Evolutionary conservation across 352 stramenopile species (phyloP).

Genomic region (Phytopythium cucurbitacearum): DNA sequence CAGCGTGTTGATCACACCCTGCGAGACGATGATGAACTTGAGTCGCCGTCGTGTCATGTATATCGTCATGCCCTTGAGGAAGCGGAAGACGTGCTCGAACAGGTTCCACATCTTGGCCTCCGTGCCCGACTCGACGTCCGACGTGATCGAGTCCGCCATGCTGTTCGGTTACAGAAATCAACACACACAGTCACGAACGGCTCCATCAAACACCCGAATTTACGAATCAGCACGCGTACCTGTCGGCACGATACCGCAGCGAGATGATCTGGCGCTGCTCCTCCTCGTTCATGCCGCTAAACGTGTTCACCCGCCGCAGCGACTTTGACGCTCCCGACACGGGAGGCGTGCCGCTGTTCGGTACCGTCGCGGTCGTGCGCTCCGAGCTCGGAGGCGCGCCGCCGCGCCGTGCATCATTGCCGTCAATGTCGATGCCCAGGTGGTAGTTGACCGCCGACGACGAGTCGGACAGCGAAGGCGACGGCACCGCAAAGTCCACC

Average conservation of each 20-base stretch:
- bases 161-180: constrained; percentile 13
- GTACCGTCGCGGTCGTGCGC: constrained; percentile 3
- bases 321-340: constrained; percentile 19
- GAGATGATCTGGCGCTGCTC: constrained; percentile 87
- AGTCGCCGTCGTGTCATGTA: constrained; percentile 75
- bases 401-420: constrained; percentile 3
- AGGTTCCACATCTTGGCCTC: constrained; percentile 76
- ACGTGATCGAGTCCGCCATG: constrained; percentile 79
- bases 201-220: background rate
- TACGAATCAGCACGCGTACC: constrained; percentile 8
- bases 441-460: constrained; percentile 39
- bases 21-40: constrained; percentile 87
- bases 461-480: constrained; percentile 39
- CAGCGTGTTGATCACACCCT: constrained; percentile 75
- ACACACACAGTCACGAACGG: background rate
- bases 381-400: background rate
- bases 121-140: constrained; percentile 44
- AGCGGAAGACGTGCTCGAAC: constrained; percentile 84
- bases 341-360: constrained; percentile 10
- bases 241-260: constrained; percentile 78
- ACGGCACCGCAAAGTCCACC: constrained; percentile 71
- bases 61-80: constrained; percentile 87
- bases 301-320: constrained; percentile 65
- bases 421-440: constrained; percentile 46
- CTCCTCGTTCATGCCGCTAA: constrained; percentile 61